Percentiles rank a stretch among this genome's conserved stretches.
These are phyloP conservation scores for Penicillium macrosclerotiorum DNA, from an alignment of 495 filamentous ascomycete genomes.

Conservation along the genomic window DNA sequence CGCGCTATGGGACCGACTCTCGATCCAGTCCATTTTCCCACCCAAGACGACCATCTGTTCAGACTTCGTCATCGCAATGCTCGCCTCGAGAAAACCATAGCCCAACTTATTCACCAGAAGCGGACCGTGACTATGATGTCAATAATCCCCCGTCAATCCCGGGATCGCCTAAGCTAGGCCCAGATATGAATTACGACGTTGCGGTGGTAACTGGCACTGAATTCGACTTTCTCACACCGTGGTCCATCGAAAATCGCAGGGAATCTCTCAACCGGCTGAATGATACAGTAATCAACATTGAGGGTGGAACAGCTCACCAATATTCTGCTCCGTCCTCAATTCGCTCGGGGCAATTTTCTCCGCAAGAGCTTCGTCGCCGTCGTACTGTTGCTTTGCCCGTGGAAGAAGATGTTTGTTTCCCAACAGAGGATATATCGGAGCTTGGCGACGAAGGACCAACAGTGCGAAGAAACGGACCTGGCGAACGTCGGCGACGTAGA, in stretches of 20 bases:
- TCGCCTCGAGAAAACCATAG: constrained; percentile 34
- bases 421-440: constrained; percentile 72
- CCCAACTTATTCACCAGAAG: constrained; percentile 24
- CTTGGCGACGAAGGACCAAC: constrained; percentile 66
- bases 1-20: constrained; percentile 42
- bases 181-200: constrained; percentile 72
- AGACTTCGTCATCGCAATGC: constrained; percentile 31
- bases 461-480: constrained; percentile 36
- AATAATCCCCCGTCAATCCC: constrained; percentile 98
- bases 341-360: constrained; percentile 30
- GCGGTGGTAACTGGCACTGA: constrained; percentile 61
- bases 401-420: constrained; percentile 92
- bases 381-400: constrained; percentile 55
- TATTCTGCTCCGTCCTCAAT: constrained; percentile 30
- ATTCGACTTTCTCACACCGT: constrained; percentile 38
- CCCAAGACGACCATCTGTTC: constrained; percentile 28
- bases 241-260: constrained; percentile 34
- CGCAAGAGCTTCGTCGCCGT: constrained; percentile 44
- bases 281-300: constrained; percentile 60
- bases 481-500: constrained; percentile 54
- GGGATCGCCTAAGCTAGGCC: constrained; percentile 61
- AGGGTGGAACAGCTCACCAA: constrained; percentile 35
- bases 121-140: constrained; percentile 66
- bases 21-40: constrained; percentile 29
- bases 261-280: constrained; percentile 30